These are phyloP conservation scores for Vigna hirtella DNA, from an alignment of 306 rosid species.

Conservation along the genomic window DNA sequence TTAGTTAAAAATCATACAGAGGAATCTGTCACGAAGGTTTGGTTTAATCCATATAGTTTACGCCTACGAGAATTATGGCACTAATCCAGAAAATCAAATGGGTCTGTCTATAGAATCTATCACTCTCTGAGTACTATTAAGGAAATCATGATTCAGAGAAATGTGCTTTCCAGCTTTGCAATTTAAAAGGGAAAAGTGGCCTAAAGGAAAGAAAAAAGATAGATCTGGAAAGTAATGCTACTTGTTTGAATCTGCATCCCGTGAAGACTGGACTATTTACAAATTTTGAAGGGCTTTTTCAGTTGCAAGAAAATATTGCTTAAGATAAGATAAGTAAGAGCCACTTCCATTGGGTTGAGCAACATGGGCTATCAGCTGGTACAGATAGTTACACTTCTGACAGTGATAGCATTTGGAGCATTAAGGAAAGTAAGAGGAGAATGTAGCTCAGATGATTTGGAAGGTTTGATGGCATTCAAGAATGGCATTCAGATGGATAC, in stretches of 20 bases:
- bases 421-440: constrained; percentile 36
- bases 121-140: constrained; percentile 41
- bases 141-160: constrained; percentile 51
- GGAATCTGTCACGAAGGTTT: not conserved
- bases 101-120: constrained; percentile 30
- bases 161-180: constrained; percentile 55
- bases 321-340: constrained; percentile 1
- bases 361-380: constrained; percentile 45
- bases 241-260: constrained; percentile 37
- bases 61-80: constrained; percentile 31
- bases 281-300: constrained; percentile 37
- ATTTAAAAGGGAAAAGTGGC: constrained; percentile 42
- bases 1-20: not conserved
- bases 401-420: constrained; percentile 42
- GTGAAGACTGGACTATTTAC: constrained; percentile 33
- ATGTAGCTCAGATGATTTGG: constrained; percentile 61
- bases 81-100: constrained; percentile 33
- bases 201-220: constrained; percentile 42
- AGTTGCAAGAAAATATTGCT: constrained; percentile 30
- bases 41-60: constrained; percentile 29
- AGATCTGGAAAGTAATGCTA: constrained; percentile 32
- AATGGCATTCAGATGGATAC: constrained; percentile 60
- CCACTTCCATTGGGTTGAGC: constrained; percentile 9
- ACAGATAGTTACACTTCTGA: constrained; percentile 44
- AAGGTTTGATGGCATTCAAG: constrained; percentile 69